phyloP scores from a whole-genome alignment of 768 basidiomycete genomes.

The Phanerochaete carnosa region DNA sequence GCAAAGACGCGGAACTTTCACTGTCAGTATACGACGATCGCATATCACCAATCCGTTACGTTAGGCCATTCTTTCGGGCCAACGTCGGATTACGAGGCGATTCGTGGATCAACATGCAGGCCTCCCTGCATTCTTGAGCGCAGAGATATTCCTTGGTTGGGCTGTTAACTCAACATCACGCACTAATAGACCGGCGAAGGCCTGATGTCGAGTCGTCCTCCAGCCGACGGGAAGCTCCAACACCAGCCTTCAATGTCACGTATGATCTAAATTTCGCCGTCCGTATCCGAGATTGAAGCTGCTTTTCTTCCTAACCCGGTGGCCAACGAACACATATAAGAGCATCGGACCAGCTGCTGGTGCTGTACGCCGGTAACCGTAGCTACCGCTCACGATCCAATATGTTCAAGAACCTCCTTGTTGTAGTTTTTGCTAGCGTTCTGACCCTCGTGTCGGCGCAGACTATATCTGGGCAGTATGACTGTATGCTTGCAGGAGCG shows the following conservation, averaged over 20 bases:
- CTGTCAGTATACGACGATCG: not conserved
- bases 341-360: not conserved
- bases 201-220: not conserved
- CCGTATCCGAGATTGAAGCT: constrained; percentile 13
- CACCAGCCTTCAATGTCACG: not conserved
- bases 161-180: not conserved
- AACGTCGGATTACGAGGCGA: not conserved
- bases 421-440: not conserved
- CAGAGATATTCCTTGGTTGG: not conserved
- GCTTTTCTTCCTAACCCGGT: not conserved
- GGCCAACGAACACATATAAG: not conserved
- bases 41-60: not conserved
- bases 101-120: not conserved
- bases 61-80: not conserved
- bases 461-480: constrained; percentile 41
- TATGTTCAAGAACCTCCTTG: constrained; percentile 6
- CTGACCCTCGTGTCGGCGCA: constrained; percentile 23
- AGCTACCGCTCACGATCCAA: not conserved
- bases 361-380: not conserved
- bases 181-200: not conserved
- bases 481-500: constrained; percentile 42
- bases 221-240: not conserved
- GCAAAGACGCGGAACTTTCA: not conserved
- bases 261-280: not conserved
- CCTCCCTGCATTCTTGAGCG: not conserved